Conservation (phyloP, 768 basidiomycete genomes). For the Rubroboletus pulcherrimus region DNA sequence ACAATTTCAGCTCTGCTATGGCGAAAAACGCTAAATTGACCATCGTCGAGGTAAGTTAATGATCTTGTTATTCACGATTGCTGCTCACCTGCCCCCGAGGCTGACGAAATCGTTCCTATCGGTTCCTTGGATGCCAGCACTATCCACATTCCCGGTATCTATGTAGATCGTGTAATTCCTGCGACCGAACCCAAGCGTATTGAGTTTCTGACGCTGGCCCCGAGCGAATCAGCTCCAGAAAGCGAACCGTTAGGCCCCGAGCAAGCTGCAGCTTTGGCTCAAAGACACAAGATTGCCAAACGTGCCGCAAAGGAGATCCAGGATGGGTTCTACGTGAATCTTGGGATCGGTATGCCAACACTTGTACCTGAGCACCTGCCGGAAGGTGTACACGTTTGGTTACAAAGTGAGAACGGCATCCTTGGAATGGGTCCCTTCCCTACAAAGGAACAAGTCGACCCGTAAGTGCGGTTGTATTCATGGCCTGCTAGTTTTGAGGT, state of each 20-base stretch:
- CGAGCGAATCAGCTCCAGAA: conserved; percentile 33
- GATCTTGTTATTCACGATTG: conserved; percentile 2
- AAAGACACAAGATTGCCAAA: conserved; percentile 73
- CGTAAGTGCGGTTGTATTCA: conserved; percentile 48
- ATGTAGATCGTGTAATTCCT: conserved; percentile 83
- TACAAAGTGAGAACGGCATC: conserved; percentile 90
- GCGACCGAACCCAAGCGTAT: conserved; percentile 75
- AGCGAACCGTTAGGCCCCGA: conserved; percentile 39
- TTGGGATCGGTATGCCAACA: conserved; percentile 91
- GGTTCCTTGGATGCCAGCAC: conserved; percentile 78
- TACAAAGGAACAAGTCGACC: conserved; percentile 71
- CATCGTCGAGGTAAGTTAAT: conserved; percentile 71
- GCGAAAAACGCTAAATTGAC: conserved; percentile 86
- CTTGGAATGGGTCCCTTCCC: conserved; percentile 91
- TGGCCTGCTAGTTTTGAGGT: background rate
- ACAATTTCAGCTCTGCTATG: conserved; percentile 87
- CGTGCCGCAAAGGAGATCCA: conserved; percentile 88
- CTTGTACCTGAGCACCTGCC: conserved; percentile 78
- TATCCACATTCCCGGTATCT: conserved; percentile 81
- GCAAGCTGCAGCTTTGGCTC: conserved; percentile 49
- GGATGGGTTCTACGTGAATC: conserved; percentile 84
- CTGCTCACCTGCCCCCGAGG: conserved; percentile 40
- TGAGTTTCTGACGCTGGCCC: conserved; percentile 68
- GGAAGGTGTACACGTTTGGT: conserved; percentile 75
- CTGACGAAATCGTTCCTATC: conserved; percentile 83